A percentile compares a stretch with the other conserved stretches of the same genome.
Evolutionary conservation across 768 basidiomycete species (phyloP).

Genomic region (Collybiopsis confluens): DNA sequence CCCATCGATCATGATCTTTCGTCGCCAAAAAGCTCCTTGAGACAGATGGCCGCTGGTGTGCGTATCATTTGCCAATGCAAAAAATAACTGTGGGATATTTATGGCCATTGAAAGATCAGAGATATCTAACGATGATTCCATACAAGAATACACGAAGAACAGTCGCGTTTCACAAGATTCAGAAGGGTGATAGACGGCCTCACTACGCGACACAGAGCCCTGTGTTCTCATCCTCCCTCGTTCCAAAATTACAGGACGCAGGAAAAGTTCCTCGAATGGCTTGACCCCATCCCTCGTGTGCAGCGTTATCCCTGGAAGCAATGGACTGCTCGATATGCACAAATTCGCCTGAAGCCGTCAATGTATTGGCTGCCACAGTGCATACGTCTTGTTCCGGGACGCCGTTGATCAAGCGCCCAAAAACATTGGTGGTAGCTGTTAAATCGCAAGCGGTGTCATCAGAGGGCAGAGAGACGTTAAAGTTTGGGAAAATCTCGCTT

Average conservation of each 20-base stretch:
- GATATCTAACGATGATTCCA: too few species aligned
- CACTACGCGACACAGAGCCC: too few species aligned
- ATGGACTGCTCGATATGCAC: constrained; percentile 39
- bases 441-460: constrained; percentile 36
- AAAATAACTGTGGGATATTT: too few species aligned
- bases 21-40: too few species aligned
- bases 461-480: constrained; percentile 36
- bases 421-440: constrained; percentile 41
- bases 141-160: too few species aligned
- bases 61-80: too few species aligned
- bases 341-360: constrained; percentile 30
- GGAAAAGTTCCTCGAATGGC: constrained; percentile 30
- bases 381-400: constrained; percentile 27
- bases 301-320: constrained; percentile 13
- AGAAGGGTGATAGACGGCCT: too few species aligned
- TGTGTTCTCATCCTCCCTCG: not conserved
- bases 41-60: too few species aligned
- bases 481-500: constrained; percentile 26
- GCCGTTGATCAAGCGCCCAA: constrained; percentile 41
- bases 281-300: constrained; percentile 30
- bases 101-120: too few species aligned
- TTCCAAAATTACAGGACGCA: constrained; percentile 2
- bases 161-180: too few species aligned
- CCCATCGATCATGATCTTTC: too few species aligned
- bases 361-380: constrained; percentile 18